phyloP scores from a whole-genome alignment of 768 basidiomycete species.

The Chalciporus sphaerocephalus region DNA sequence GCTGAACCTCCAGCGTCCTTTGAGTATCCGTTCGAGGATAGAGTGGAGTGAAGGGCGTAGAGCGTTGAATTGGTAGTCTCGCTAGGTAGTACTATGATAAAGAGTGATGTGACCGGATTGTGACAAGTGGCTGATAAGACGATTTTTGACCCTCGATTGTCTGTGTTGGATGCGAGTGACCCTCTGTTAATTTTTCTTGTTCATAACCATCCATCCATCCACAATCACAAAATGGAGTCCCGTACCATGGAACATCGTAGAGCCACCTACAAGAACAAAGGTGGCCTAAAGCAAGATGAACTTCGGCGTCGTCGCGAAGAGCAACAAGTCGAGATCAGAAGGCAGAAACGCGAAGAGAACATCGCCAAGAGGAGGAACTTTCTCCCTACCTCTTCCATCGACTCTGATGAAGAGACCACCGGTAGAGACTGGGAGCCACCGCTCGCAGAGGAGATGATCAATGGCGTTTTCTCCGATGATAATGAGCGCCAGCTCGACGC shows the following conservation, averaged over 20 bases:
- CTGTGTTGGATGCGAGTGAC: slow-evolving; percentile 16
- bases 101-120: slow-evolving; percentile 16
- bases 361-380: slow-evolving; percentile 97
- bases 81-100: not conserved
- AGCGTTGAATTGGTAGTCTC: not conserved
- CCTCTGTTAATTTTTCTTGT: slow-evolving; percentile 11
- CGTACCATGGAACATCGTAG: slow-evolving; percentile 73
- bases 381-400: slow-evolving; percentile 63
- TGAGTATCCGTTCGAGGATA: slow-evolving; percentile 81
- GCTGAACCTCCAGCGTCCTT: slow-evolving; percentile 75
- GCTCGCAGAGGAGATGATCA: slow-evolving; percentile 87
- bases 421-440: slow-evolving; percentile 71
- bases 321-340: slow-evolving; percentile 97
- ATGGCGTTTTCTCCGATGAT: slow-evolving; percentile 88
- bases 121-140: slow-evolving; percentile 29
- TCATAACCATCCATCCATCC: slow-evolving; percentile 1
- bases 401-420: slow-evolving; percentile 89
- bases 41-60: slow-evolving; percentile 32
- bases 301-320: slow-evolving; percentile 96
- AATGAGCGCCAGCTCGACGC: slow-evolving; percentile 91
- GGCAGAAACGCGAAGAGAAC: slow-evolving; percentile 97
- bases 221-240: slow-evolving; percentile 45
- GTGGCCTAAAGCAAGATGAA: slow-evolving; percentile 85
- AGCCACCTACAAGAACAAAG: slow-evolving; percentile 87
- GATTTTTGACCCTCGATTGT: slow-evolving; percentile 12